A percentile compares a stretch with the other conserved stretches of the same genome.
Conservation (phyloP, 257 asterid species). For the Datura wrightii region DNA sequence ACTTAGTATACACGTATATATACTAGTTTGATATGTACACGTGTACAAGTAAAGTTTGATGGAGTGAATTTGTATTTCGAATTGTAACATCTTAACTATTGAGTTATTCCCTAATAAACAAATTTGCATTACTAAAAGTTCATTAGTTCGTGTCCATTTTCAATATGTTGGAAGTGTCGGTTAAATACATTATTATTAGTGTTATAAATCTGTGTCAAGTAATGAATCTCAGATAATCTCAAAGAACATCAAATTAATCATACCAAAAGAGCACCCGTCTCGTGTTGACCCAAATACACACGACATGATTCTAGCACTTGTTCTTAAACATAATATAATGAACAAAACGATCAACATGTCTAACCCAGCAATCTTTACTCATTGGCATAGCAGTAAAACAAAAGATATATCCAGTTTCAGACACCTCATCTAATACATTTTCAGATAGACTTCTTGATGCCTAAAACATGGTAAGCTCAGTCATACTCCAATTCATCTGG, state of each 20-base stretch:
- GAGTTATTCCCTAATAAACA: too few relatives aligned
- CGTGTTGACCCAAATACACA: too few relatives aligned
- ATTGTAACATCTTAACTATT: too few relatives aligned
- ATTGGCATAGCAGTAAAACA: background rate
- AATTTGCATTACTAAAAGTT: too few relatives aligned
- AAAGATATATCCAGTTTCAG: background rate
- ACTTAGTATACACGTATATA: too few relatives aligned
- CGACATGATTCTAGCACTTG: too few relatives aligned
- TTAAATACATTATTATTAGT: background rate
- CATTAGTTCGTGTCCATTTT: background rate
- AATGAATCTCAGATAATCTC: background rate
- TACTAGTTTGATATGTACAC: too few relatives aligned
- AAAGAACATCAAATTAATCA: too few relatives aligned
- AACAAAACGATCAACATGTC: background rate
- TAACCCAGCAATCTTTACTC: background rate
- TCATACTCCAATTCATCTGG: conserved; percentile 98
- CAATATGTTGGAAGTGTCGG: background rate
- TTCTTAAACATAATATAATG: background rate
- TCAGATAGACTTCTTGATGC: background rate
- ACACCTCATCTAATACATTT: background rate
- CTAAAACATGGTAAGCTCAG: conserved; percentile 39
- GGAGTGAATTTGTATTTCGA: too few relatives aligned
- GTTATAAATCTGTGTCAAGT: background rate
- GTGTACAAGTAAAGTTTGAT: too few relatives aligned
- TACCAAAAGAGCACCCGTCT: too few relatives aligned